These are phyloP conservation scores for Vitis hybrid DNA, from an alignment of 177 flowering plant species.

Conservation along the genomic window DNA sequence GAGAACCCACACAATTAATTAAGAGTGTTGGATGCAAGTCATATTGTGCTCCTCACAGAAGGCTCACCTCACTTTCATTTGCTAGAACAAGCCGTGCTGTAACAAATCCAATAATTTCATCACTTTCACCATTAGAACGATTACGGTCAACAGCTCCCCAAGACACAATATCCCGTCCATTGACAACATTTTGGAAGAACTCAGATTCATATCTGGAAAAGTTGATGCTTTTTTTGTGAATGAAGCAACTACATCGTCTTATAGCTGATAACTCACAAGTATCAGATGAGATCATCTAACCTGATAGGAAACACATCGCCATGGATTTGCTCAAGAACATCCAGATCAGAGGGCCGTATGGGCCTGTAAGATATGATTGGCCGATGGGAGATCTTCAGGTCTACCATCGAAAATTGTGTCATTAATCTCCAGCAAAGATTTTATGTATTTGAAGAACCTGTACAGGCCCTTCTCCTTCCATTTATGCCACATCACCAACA, in stretches of 20 bases:
- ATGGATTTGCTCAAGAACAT: slow-evolving; percentile 70
- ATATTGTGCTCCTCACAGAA: neutral
- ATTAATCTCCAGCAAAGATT: slow-evolving; percentile 42
- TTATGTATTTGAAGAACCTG: slow-evolving; percentile 28
- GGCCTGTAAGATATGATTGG: slow-evolving; percentile 75
- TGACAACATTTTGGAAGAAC: slow-evolving; percentile 87
- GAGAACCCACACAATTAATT: no score
- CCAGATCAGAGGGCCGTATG: slow-evolving; percentile 71
- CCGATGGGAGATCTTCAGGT: slow-evolving; percentile 34
- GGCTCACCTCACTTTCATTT: slow-evolving; percentile 81
- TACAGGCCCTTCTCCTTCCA: slow-evolving; percentile 35
- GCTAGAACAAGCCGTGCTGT: slow-evolving; percentile 77
- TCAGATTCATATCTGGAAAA: slow-evolving; percentile 84
- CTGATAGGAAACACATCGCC: slow-evolving; percentile 84
- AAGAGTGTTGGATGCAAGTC: neutral
- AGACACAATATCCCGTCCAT: slow-evolving; percentile 77
- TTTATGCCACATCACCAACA: slow-evolving; percentile 36
- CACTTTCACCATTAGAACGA: slow-evolving; percentile 54
- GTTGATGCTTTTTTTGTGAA: neutral
- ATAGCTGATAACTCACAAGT: neutral
- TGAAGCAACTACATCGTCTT: neutral
- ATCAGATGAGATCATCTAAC: slow-evolving; percentile 30
- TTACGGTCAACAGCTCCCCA: slow-evolving; percentile 96
- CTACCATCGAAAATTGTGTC: slow-evolving; percentile 48
- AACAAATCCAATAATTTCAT: slow-evolving; percentile 93